Percentiles rank a stretch among this genome's conserved stretches.
Conservation (phyloP, 805 yeast species). For the Gaillardinia entomophila region DNA sequence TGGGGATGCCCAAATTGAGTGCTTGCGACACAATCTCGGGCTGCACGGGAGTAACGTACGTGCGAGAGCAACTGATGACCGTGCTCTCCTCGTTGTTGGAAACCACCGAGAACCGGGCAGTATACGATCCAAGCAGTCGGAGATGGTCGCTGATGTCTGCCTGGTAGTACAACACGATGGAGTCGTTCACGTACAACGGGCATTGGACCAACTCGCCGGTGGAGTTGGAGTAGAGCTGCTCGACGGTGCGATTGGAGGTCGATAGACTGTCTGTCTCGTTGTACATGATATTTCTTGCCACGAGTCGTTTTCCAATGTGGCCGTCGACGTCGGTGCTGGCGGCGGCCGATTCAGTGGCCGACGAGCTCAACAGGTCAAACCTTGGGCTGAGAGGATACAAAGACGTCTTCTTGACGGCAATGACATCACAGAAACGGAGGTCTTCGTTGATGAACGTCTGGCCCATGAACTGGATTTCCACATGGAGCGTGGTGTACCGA, state of each 20-base stretch:
- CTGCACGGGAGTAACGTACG: constrained; percentile 45
- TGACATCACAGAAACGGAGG: constrained; percentile 37
- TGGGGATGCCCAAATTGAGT: constrained; percentile 34
- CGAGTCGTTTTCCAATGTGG: not conserved
- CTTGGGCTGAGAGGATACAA: constrained; percentile 21
- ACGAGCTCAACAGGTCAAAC: constrained; percentile 1
- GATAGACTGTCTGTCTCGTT: not conserved
- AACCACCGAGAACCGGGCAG: constrained; percentile 35
- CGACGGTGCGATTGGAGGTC: constrained; percentile 6
- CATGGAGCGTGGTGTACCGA: constrained; percentile 44
- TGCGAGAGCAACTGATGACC: constrained; percentile 42
- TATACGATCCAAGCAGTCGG: constrained; percentile 42
- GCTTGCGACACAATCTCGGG: constrained; percentile 21
- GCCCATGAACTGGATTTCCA: constrained; percentile 39
- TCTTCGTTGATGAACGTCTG: constrained; percentile 34
- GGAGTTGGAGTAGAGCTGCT: constrained; percentile 15
- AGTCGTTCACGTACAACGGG: constrained; percentile 33
- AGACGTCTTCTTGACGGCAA: constrained; percentile 32
- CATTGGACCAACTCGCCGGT: constrained; percentile 25
- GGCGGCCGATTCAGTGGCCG: not conserved
- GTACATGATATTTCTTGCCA: not conserved
- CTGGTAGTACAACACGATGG: constrained; percentile 31
- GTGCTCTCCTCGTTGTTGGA: constrained; percentile 29
- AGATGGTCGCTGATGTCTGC: constrained; percentile 33
- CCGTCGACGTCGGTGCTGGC: not conserved